Evolutionary conservation across 306 rosid genomes (phyloP).

Genomic region (Chamaecrista fasciculata): DNA sequence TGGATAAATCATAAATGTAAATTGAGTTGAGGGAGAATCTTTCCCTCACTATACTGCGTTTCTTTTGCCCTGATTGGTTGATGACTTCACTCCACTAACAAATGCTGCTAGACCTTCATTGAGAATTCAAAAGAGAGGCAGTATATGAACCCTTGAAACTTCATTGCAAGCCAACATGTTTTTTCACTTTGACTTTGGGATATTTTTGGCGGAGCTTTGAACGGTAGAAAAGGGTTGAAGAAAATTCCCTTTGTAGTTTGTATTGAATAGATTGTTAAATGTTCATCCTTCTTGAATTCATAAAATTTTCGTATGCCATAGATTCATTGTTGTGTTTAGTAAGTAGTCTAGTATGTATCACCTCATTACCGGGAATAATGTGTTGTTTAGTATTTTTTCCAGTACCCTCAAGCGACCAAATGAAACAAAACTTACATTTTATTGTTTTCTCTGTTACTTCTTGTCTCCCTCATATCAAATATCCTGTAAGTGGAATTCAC

Average conservation of each 20-base stretch:
- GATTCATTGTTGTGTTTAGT: not conserved
- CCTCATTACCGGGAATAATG: not conserved
- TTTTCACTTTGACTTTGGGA: conserved; percentile 1
- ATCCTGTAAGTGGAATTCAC: too few species aligned
- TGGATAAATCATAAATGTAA: conserved; percentile 35
- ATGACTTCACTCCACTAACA: conserved; percentile 34
- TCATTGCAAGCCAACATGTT: conserved; percentile 25
- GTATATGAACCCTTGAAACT: conserved; percentile 26
- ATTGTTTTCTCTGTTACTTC: not conserved
- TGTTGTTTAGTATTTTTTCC: too few species aligned
- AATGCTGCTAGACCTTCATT: conserved; percentile 19
- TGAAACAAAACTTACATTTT: not conserved
- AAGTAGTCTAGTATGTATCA: not conserved
- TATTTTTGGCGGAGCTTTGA: not conserved
- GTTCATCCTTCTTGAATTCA: conserved; percentile 10
- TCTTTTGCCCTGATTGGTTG: conserved; percentile 23
- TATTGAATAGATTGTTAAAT: conserved; percentile 18
- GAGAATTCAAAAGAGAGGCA: conserved; percentile 19
- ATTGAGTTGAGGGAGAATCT: not conserved
- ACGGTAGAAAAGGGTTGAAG: conserved; percentile 22
- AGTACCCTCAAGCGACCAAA: not conserved
- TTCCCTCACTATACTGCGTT: conserved; percentile 1
- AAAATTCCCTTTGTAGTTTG: not conserved
- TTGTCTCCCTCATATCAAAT: not conserved
- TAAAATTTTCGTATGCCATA: not conserved